A percentile compares a stretch with the other conserved stretches of the same genome.
Conservation (phyloP, 228 moss, liverwort and hornwort genomes). For the Sphagnum magellanicum region DNA sequence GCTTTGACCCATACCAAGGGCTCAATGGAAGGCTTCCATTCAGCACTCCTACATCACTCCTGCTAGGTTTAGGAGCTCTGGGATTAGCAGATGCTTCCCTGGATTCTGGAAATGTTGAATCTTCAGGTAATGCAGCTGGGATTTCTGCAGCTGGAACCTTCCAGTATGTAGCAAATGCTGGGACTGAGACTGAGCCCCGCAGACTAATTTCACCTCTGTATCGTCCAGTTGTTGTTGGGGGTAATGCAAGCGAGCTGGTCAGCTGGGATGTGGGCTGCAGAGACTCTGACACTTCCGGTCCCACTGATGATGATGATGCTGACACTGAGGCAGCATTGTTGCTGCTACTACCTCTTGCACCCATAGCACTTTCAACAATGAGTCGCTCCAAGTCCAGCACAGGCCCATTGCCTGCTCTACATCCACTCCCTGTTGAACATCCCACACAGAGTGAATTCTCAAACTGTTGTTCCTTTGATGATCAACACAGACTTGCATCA, state of each 20-base stretch:
- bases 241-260: constrained; percentile 21
- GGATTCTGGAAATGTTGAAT: constrained; percentile 7
- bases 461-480: no score
- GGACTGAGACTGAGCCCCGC: constrained; percentile 47
- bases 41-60: constrained; percentile 48
- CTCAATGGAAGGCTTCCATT: constrained; percentile 22
- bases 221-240: constrained; percentile 28
- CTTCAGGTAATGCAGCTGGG: constrained; percentile 11
- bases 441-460: no score
- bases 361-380: constrained; percentile 45
- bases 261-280: constrained; percentile 23
- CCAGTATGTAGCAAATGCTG: constrained; percentile 40
- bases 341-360: constrained; percentile 34
- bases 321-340: constrained; percentile 22
- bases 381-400: constrained; percentile 19
- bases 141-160: constrained; percentile 24
- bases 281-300: constrained; percentile 1
- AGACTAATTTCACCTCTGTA: constrained; percentile 45
- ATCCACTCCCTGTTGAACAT: constrained; percentile 4
- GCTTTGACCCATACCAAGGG: constrained; percentile 23
- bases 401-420: constrained; percentile 77
- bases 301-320: constrained; percentile 21
- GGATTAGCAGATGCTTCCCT: constrained; percentile 38
- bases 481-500: no score
- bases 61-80: constrained; percentile 44